Evolutionary conservation across 768 basidiomycete species (phyloP).

Genomic region (Leccinum imitatum): DNA sequence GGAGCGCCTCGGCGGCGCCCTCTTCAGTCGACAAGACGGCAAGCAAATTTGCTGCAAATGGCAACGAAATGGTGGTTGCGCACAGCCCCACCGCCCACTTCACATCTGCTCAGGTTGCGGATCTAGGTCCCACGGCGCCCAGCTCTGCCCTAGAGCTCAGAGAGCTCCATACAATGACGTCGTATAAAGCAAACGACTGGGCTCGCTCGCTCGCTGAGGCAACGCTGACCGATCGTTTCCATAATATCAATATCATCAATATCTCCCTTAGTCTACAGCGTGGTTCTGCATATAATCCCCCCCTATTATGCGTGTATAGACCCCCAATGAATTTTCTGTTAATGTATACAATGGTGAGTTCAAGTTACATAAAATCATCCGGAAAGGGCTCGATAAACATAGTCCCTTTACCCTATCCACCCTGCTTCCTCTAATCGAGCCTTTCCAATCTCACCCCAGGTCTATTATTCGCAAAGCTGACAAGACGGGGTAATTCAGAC

Average conservation of each 20-base stretch:
- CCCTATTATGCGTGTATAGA: no score
- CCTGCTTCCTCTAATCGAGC: neutral
- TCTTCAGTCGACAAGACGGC: slow-evolving; percentile 12
- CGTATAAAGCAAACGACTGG: neutral
- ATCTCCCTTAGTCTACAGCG: neutral
- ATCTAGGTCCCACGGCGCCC: slow-evolving; percentile 2
- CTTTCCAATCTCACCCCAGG: slow-evolving; percentile 18
- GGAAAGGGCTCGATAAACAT: neutral
- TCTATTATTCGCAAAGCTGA: slow-evolving; percentile 36
- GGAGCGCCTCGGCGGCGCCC: neutral
- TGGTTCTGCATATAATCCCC: neutral
- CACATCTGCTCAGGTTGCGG: slow-evolving; percentile 17
- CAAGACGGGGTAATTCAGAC: slow-evolving; percentile 20
- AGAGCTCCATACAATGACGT: neutral
- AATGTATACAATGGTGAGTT: no score
- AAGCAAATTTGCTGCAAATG: slow-evolving; percentile 6
- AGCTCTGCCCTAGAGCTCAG: slow-evolving; percentile 5
- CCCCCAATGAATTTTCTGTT: no score
- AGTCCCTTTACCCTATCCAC: neutral
- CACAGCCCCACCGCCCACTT: neutral
- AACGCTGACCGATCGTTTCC: neutral
- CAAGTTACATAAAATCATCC: neutral
- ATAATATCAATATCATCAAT: neutral
- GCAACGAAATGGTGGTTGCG: slow-evolving; percentile 2
- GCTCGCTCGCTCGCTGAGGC: neutral